A percentile compares a stretch with the other conserved stretches of the same genome.
Evolutionary conservation across 306 rosid species (phyloP).

Genomic region (Citrullus colocynthis): DNA sequence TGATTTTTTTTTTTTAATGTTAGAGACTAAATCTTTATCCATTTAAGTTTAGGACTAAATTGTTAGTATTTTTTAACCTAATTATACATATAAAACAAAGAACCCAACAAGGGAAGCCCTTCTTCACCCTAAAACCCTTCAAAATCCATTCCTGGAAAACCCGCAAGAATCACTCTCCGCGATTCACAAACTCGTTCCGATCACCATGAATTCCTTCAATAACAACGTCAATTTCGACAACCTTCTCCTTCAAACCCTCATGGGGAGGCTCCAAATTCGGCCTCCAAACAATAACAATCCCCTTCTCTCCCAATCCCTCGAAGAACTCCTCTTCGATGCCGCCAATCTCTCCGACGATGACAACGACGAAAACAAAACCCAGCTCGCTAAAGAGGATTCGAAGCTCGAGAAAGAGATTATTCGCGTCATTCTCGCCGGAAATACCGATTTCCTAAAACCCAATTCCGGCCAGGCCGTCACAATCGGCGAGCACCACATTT

Average conservation of each 20-base stretch:
- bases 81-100: no score
- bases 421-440: constrained; percentile 41
- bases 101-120: not conserved
- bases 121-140: constrained; percentile 14
- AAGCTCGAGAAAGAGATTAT: constrained; percentile 60
- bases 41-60: no score
- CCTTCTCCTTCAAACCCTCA: constrained; percentile 52
- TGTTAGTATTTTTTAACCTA: no score
- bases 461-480: constrained; percentile 83
- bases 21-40: no score
- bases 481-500: constrained; percentile 60
- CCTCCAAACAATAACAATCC: constrained; percentile 23
- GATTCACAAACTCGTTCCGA: constrained; percentile 1
- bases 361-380: constrained; percentile 24
- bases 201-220: constrained; percentile 40
- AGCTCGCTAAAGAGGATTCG: constrained; percentile 37
- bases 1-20: no score
- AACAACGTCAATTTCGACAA: constrained; percentile 39
- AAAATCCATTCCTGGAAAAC: not conserved
- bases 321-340: constrained; percentile 49
- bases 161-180: not conserved
- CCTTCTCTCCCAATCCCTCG: constrained; percentile 52
- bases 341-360: constrained; percentile 27
- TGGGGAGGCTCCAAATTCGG: constrained; percentile 62
- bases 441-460: constrained; percentile 48